Conservation (phyloP, 192 early-diverging fungal genomes). For the Nowakowskiella sp. region DNA sequence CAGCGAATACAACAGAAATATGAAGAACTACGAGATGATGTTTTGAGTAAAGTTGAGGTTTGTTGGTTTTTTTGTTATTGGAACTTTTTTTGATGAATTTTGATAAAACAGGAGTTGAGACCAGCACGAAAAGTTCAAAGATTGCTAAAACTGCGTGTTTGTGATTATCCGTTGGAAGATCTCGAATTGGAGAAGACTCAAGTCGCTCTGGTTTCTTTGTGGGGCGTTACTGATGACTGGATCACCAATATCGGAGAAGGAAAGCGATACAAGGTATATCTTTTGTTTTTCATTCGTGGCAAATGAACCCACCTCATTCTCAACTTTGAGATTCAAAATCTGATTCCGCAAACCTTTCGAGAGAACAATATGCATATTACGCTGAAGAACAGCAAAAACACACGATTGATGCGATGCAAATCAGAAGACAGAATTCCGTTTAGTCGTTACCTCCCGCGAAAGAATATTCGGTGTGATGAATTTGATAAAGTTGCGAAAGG, state of each 20-base stretch:
- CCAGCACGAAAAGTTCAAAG: constrained; percentile 25
- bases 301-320: not conserved
- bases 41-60: constrained; percentile 2
- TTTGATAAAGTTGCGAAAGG: constrained; percentile 8
- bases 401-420: constrained; percentile 15
- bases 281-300: too few relatives aligned
- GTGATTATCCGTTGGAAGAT: constrained; percentile 29
- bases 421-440: not conserved
- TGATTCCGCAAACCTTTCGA: constrained; percentile 13
- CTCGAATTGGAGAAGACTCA: not conserved
- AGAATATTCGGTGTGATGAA: not conserved
- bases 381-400: constrained; percentile 14
- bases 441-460: constrained; percentile 26
- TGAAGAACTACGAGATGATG: not conserved
- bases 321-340: constrained; percentile 1
- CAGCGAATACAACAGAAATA: too few relatives aligned
- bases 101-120: constrained; percentile 7
- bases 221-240: constrained; percentile 31
- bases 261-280: constrained; percentile 38
- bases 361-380: constrained; percentile 1
- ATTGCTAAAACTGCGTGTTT: constrained; percentile 40
- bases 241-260: constrained; percentile 43
- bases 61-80: constrained; percentile 6
- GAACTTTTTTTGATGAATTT: not conserved
- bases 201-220: constrained; percentile 39